phyloP scores from a whole-genome alignment of 1,284 basidiomycete species.

The Rhodofomes roseus region DNA sequence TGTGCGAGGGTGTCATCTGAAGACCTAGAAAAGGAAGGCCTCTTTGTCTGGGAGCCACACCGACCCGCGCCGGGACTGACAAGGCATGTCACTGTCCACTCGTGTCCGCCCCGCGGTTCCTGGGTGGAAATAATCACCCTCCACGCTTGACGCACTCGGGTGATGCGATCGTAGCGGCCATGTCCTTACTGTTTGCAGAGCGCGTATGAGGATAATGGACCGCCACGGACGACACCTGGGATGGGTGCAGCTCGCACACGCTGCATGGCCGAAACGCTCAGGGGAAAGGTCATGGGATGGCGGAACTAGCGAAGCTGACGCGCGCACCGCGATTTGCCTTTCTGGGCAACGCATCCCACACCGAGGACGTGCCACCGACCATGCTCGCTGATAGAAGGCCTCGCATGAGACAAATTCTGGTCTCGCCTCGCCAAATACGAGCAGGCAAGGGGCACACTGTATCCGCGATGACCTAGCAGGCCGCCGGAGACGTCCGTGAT shows the following conservation, averaged over 20 bases:
- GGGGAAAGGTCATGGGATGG: not conserved
- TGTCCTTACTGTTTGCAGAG: too few species aligned
- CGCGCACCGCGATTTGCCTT: not conserved
- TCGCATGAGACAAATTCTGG: not conserved
- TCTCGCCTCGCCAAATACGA: not conserved
- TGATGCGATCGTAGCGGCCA: too few species aligned
- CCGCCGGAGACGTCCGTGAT: too few species aligned
- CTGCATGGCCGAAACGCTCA: not conserved
- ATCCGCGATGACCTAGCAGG: too few species aligned
- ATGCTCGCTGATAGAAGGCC: not conserved
- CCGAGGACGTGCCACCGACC: not conserved
- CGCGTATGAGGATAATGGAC: not conserved
- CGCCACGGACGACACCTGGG: not conserved
- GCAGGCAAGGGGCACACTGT: not conserved
- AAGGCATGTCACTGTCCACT: not conserved
- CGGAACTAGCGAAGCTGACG: not conserved
- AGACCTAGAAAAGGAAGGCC: constrained; percentile 47
- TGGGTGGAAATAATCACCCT: not conserved
- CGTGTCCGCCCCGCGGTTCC: not conserved
- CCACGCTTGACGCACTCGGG: not conserved
- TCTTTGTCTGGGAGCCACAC: constrained; percentile 31
- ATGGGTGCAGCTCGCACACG: not conserved
- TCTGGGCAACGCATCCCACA: not conserved
- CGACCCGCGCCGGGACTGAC: not conserved
- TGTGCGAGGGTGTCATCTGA: not conserved